These are phyloP conservation scores for Chaetothyriales sp. DNA, from an alignment of 2,329 filamentous ascomycete species.

Conservation along the genomic window DNA sequence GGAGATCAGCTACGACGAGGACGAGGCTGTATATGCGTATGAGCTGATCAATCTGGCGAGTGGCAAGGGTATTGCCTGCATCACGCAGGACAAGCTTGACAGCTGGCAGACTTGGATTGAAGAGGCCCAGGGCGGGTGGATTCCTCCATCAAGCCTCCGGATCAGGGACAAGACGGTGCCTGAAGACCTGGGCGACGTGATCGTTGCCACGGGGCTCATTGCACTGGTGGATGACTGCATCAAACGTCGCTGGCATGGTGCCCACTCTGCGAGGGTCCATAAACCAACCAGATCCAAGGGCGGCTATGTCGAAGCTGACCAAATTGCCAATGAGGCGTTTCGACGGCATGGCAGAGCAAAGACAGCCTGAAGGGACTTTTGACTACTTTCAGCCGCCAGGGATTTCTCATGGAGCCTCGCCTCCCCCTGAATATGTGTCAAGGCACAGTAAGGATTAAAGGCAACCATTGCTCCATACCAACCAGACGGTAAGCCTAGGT, in stretches of 20 bases:
- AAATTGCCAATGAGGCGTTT: slow-evolving; percentile 49
- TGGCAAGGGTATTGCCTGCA: slow-evolving; percentile 58
- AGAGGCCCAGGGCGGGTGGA: slow-evolving; percentile 66
- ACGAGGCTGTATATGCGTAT: slow-evolving; percentile 53
- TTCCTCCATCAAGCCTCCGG: slow-evolving; percentile 81
- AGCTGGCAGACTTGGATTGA: slow-evolving; percentile 57
- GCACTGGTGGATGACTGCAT: slow-evolving; percentile 85
- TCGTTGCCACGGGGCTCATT: slow-evolving; percentile 79
- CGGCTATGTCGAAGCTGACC: slow-evolving; percentile 47
- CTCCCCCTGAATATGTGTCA: neutral
- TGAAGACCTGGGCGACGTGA: slow-evolving; percentile 43
- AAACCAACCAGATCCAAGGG: slow-evolving; percentile 40
- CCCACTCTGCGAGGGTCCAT: slow-evolving; percentile 31
- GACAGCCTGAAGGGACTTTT: neutral
- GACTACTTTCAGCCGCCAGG: neutral
- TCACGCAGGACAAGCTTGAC: slow-evolving; percentile 64
- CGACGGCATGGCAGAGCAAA: slow-evolving; percentile 26
- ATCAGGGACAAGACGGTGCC: slow-evolving; percentile 62
- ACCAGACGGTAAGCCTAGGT: no score
- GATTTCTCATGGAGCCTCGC: neutral
- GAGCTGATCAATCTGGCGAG: slow-evolving; percentile 58
- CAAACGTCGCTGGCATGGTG: slow-evolving; percentile 54
- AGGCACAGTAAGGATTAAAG: neutral
- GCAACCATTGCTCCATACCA: no score
- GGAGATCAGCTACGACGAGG: slow-evolving; percentile 51